Conservation (phyloP, 176 grass and related monocot species). For the Pharus latifolius region DNA sequence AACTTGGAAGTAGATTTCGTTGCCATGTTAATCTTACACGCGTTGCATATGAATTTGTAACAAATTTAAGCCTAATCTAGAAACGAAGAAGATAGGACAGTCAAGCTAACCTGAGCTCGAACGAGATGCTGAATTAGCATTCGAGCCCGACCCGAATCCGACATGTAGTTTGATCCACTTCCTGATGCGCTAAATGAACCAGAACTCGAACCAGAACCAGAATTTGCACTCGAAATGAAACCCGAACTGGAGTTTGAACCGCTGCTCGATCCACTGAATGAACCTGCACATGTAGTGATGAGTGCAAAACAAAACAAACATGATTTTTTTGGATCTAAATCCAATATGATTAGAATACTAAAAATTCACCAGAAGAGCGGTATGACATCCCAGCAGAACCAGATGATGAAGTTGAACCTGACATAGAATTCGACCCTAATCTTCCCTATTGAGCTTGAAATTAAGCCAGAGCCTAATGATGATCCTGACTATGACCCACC, state of each 20-base stretch:
- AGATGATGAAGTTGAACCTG: background rate
- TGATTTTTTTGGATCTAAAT: too few relatives aligned
- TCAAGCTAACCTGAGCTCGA: background rate
- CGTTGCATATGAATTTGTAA: too few relatives aligned
- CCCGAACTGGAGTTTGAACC: conserved; percentile 10
- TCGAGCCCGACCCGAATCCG: background rate
- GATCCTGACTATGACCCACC: conserved; percentile 7
- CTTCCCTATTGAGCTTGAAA: background rate
- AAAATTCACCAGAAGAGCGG: conserved; percentile 20
- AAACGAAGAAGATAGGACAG: background rate
- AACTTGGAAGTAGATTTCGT: too few relatives aligned
- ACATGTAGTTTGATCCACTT: conserved; percentile 9
- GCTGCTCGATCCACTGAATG: conserved; percentile 7
- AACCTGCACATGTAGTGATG: background rate
- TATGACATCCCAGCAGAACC: conserved; percentile 18
- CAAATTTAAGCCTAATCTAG: background rate
- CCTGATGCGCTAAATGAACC: background rate
- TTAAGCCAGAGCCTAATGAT: background rate
- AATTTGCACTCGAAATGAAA: conserved; percentile 12
- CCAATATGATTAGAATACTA: background rate
- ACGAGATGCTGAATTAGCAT: background rate
- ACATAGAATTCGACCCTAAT: background rate
- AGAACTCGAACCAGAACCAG: conserved; percentile 16
- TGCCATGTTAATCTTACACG: too few relatives aligned
- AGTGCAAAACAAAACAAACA: background rate